phyloP scores from a whole-genome alignment of 805 yeast genomes.

The Kluyveromyces lactis region DNA sequence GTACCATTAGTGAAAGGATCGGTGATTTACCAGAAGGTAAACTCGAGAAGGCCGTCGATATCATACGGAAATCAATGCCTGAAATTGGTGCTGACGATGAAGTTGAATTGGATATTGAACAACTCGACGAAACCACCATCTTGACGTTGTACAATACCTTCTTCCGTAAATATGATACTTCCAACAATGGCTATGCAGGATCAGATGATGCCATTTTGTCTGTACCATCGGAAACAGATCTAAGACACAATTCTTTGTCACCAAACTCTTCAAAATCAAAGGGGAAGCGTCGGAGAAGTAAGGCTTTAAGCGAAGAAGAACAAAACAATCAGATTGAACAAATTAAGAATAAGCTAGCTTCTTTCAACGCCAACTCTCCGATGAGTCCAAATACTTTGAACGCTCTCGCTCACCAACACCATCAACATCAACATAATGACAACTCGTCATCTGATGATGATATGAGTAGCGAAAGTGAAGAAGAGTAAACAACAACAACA shows the following conservation, averaged over 20 bases:
- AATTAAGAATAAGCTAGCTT: conserved; percentile 67
- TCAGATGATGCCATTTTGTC: conserved; percentile 9
- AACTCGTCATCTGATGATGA: conserved; percentile 36
- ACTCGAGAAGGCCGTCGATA: conserved; percentile 72
- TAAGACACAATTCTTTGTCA: conserved; percentile 9
- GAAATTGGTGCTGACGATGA: conserved; percentile 64
- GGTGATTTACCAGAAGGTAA: conserved; percentile 70
- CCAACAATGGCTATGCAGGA: conserved; percentile 7
- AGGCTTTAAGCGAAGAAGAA: conserved; percentile 57
- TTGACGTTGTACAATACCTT: conserved; percentile 79
- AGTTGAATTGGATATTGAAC: conserved; percentile 93
- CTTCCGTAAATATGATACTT: conserved; percentile 38
- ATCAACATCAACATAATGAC: conserved; percentile 9
- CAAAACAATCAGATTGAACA: conserved; percentile 60
- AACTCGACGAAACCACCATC: conserved; percentile 75
- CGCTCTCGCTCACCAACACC: conserved; percentile 14
- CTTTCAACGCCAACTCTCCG: conserved; percentile 50
- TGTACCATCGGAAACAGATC: conserved; percentile 4
- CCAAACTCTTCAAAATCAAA: conserved; percentile 7
- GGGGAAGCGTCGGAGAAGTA: conserved; percentile 39
- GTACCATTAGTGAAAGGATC: conserved; percentile 81
- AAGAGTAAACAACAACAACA: conserved; percentile 38
- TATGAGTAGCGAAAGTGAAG: conserved; percentile 62
- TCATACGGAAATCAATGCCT: conserved; percentile 73
- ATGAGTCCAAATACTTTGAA: conserved; percentile 29